These are phyloP conservation scores for Aspergillus conjunctus DNA, from an alignment of 495 filamentous ascomycete genomes.

Conservation along the genomic window DNA sequence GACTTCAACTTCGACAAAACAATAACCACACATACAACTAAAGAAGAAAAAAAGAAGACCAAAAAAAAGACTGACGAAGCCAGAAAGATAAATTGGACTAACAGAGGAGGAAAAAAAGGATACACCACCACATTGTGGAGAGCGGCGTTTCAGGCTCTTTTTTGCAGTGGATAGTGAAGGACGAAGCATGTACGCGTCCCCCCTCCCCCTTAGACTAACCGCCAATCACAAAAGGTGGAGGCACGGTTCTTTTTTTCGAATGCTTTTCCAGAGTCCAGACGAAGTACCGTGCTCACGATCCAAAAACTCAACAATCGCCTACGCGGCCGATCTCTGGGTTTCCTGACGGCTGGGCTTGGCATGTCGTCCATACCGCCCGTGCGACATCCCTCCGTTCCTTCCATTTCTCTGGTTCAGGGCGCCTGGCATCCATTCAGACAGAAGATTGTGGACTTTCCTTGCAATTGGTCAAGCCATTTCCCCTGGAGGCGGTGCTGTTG, in stretches of 20 bases:
- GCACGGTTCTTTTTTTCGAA: slow-evolving; percentile 10
- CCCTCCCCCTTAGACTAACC: background rate
- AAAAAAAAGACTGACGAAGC: background rate
- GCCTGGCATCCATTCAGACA: slow-evolving; percentile 11
- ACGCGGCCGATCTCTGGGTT: slow-evolving; percentile 29
- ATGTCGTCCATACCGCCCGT: slow-evolving; percentile 12
- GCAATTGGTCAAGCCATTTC: slow-evolving; percentile 6
- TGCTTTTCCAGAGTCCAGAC: slow-evolving; percentile 9
- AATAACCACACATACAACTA: background rate
- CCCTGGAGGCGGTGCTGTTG: background rate
- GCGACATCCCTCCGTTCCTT: slow-evolving; percentile 15
- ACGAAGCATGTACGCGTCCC: slow-evolving; percentile 16
- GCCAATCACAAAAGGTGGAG: background rate
- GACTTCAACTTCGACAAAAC: slow-evolving; percentile 2
- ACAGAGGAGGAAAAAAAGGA: background rate
- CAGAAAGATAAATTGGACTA: background rate
- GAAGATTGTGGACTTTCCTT: slow-evolving; percentile 3
- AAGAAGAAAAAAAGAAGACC: background rate
- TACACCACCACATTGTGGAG: slow-evolving; percentile 6
- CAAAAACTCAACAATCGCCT: slow-evolving; percentile 15
- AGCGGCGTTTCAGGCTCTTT: slow-evolving; percentile 13
- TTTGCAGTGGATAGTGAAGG: slow-evolving; percentile 1
- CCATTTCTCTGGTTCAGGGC: slow-evolving; percentile 7
- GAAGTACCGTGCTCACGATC: background rate
- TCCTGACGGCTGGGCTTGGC: slow-evolving; percentile 25